Evolutionary conservation across 140 eudicot genomes (phyloP).

Genomic region (Erigeron philadelphicus): DNA sequence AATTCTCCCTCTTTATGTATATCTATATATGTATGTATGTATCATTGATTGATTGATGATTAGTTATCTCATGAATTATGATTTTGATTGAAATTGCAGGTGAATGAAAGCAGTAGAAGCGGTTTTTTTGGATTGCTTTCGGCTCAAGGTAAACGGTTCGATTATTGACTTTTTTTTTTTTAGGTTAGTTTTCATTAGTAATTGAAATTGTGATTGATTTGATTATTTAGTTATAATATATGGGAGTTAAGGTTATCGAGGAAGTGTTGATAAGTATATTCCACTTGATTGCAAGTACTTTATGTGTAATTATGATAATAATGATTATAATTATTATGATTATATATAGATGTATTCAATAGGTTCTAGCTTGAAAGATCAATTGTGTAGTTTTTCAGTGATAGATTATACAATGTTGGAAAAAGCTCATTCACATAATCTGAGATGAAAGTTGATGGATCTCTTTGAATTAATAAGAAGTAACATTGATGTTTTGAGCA

Average conservation of each 20-base stretch:
- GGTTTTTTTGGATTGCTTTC: conserved; percentile 49
- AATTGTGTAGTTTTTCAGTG: background rate
- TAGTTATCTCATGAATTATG: background rate
- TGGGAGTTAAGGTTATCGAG: background rate
- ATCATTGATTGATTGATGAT: conserved; percentile 16
- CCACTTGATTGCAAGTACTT: background rate
- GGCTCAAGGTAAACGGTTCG: conserved; percentile 45
- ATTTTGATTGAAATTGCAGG: conserved; percentile 35
- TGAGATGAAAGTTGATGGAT: background rate
- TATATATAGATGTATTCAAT: background rate
- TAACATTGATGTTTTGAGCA: background rate
- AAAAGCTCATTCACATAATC: conserved; percentile 3
- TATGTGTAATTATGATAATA: background rate
- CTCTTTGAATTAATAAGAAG: conserved; percentile 3
- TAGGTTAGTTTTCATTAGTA: conserved; percentile 11
- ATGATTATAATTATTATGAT: background rate
- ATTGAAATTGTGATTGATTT: background rate
- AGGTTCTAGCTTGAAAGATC: conserved; percentile 4
- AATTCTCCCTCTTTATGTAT: background rate
- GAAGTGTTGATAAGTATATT: background rate
- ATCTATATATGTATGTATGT: background rate
- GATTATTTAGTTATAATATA: background rate
- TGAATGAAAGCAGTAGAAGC: conserved; percentile 38
- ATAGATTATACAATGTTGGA: conserved; percentile 6
- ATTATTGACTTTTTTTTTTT: background rate